Evolutionary conservation across 1,284 basidiomycete genomes (phyloP).

Genomic region (Neolentinus lepideus): DNA sequence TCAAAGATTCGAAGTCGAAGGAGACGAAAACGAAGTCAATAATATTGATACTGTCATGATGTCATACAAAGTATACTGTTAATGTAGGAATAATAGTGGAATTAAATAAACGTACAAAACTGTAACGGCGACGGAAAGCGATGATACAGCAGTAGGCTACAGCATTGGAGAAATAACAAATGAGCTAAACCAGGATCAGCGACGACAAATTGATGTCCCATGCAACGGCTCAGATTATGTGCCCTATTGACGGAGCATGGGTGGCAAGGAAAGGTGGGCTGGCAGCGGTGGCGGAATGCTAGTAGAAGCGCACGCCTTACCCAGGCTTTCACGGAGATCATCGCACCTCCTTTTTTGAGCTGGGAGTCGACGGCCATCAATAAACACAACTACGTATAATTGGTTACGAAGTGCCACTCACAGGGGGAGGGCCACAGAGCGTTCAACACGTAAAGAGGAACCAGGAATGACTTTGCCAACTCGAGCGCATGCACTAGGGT

Average conservation of each 20-base stretch:
- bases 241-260: conserved; percentile 13
- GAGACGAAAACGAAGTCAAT: neutral
- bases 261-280: conserved; percentile 18
- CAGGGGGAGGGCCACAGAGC: conserved; percentile 65
- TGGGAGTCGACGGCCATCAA: conserved; percentile 5
- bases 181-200: neutral
- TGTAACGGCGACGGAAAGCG: neutral
- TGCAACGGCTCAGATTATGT: neutral
- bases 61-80: neutral
- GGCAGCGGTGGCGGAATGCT: conserved; percentile 17
- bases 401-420: conserved; percentile 24
- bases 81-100: neutral
- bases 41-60: neutral
- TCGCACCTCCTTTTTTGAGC: conserved; percentile 19
- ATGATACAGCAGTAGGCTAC: conserved; percentile 1
- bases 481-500: conserved; percentile 53
- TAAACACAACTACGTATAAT: neutral
- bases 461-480: conserved; percentile 56
- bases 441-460: conserved; percentile 58
- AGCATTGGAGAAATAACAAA: neutral
- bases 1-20: neutral
- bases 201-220: too few relatives aligned
- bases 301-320: conserved; percentile 17
- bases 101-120: conserved; percentile 1
- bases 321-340: conserved; percentile 20